Base-by-base conservation (phyloP, 2,329 filamentous ascomycete species). In the Grosmannia serpens region DNA sequence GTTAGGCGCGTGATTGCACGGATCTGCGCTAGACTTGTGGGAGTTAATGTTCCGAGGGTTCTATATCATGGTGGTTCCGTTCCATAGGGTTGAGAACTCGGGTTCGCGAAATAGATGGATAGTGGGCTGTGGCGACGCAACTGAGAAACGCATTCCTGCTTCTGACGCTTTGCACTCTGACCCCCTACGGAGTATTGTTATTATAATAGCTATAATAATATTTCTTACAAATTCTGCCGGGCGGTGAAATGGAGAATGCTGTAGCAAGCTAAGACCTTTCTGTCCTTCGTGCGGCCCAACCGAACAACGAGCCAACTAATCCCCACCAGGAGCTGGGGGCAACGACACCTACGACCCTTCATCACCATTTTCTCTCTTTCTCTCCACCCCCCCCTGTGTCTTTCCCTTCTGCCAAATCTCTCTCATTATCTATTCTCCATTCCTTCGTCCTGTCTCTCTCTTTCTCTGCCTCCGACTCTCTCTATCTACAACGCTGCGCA, bases 1-100 rank as follows among this genome's bases (percentile, higher is more conserved):
- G 13, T 8, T n/a, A 8, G 41, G 20, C n/a, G 54, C 10, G 11
- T 8, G 26, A 54, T 50, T 24, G 5, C 15, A 27, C 4, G 4
- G 17, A n/a, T n/a, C 26, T 17, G 41, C 31, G 24, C 29, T 22
- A 35, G 38, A 38, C 15, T 26, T 22, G 20, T 22, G 38, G 63
- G 63, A 47, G 65, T 62, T 67, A 70, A 27, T 10, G 4, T 26
- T 26, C 22, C 11, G 5, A 49, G 5, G 3, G 24, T 15, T 27
- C 24, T 49, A 26, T 49, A 49, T 13, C 46, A 49, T 49, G 46
- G 10, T 11, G 6, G 13, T 44, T n/a, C 41, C 8, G 41, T 44
- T 44, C 9, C 20, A 44, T n/a, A 44, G 4, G 20, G 20, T n/a
- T 10, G 46, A 5, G 24, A 13, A 27, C 24, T 22, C 22, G 11